Evolutionary conservation across 1,139 yeast species (phyloP).

Genomic region (Saccharomyces pastorianus): DNA sequence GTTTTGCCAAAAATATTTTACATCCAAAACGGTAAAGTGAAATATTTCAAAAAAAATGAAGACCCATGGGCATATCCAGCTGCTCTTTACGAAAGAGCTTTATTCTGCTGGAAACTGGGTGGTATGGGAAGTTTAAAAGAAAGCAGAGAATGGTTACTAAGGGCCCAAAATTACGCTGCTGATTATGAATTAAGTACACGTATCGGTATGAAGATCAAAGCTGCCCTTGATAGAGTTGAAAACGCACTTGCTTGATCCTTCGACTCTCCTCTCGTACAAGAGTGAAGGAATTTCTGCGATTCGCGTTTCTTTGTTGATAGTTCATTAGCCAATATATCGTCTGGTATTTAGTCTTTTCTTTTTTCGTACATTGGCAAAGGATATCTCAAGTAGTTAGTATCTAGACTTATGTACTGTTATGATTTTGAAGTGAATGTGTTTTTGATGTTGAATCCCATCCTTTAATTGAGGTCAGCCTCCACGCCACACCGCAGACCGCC

Average conservation of each 20-base stretch:
- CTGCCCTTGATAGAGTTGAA: conserved; percentile 68
- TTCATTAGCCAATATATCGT: too few species aligned
- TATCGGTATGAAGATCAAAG: conserved; percentile 82
- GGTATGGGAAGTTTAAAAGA: conserved; percentile 50
- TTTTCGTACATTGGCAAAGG: background rate
- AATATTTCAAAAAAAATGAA: conserved; percentile 43
- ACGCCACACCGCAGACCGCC: too few species aligned
- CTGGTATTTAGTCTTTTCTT: background rate
- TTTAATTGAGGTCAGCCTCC: too few species aligned
- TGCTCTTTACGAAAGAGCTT: conserved; percentile 76
- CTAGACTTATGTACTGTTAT: too few species aligned
- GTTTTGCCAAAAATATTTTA: conserved; percentile 40
- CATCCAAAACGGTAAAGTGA: conserved; percentile 25
- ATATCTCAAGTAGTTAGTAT: too few species aligned
- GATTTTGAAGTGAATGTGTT: too few species aligned
- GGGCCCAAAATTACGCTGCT: conserved; percentile 70
- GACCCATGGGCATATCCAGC: conserved; percentile 90
- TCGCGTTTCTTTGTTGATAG: too few species aligned
- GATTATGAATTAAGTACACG: conserved; percentile 91
- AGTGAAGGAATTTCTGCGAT: background rate
- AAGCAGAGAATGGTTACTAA: conserved; percentile 60
- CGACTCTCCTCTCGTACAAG: too few species aligned
- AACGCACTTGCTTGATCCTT: conserved; percentile 14
- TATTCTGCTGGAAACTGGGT: conserved; percentile 68
- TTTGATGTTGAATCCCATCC: too few species aligned